phyloP scores from a whole-genome alignment of 352 stramenopile genomes.

The Phytophthora lateralis region DNA sequence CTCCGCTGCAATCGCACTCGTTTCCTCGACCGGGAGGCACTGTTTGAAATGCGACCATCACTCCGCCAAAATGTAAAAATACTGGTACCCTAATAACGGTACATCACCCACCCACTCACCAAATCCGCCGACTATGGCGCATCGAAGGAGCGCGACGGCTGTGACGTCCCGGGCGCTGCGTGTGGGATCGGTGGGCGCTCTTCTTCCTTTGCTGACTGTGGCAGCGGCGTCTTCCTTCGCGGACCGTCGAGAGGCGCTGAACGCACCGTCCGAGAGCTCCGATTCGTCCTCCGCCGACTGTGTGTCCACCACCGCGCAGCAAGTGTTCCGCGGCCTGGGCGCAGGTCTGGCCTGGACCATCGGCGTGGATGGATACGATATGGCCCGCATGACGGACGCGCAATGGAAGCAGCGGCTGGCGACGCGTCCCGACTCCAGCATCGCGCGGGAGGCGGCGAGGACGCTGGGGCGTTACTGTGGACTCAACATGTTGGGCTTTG shows the following conservation, averaged over 20 bases:
- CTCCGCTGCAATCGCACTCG: not conserved
- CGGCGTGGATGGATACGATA: constrained; percentile 67
- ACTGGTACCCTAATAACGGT: constrained; percentile 12
- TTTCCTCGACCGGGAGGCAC: not conserved
- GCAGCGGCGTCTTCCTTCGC: constrained; percentile 11
- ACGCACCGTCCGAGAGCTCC: constrained; percentile 12
- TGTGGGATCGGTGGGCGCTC: constrained; percentile 10
- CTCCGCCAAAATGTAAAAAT: constrained; percentile 1
- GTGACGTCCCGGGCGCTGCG: constrained; percentile 7
- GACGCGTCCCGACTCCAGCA: constrained; percentile 24
- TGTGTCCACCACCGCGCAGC: constrained; percentile 63
- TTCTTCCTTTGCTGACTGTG: constrained; percentile 30
- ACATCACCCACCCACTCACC: not conserved
- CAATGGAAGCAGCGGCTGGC: constrained; percentile 49
- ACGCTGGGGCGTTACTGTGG: constrained; percentile 38
- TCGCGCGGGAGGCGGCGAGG: constrained; percentile 37
- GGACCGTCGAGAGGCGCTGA: constrained; percentile 18
- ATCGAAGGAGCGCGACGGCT: constrained; percentile 2
- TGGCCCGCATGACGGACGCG: constrained; percentile 42
- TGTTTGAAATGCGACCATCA: constrained; percentile 24
- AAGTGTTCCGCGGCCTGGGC: constrained; percentile 65
- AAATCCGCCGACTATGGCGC: constrained; percentile 6
- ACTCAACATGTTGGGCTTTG: constrained; percentile 75
- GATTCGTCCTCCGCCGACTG: constrained; percentile 63
- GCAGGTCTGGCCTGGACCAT: constrained; percentile 79